phyloP scores from a whole-genome alignment of 192 early-diverging fungal species.

The Coemansia pectinata region DNA sequence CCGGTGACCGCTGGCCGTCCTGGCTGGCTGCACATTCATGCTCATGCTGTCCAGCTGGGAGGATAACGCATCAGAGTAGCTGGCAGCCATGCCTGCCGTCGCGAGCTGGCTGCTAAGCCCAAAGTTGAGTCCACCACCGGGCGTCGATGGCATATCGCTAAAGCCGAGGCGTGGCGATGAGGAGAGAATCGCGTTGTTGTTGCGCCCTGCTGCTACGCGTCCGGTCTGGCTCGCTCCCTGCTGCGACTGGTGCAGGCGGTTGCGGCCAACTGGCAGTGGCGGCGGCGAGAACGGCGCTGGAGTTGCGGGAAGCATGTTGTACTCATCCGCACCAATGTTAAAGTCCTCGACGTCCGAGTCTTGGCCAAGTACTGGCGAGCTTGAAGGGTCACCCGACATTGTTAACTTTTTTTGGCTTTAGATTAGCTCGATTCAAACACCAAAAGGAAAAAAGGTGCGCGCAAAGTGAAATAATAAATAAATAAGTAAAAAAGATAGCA shows the following conservation, averaged over 20 bases:
- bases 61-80: conserved; percentile 38
- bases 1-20: conserved; percentile 12
- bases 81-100: conserved; percentile 28
- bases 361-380: conserved; percentile 39
- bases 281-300: conserved; percentile 47
- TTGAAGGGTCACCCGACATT: conserved; percentile 39
- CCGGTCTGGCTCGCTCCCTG: conserved; percentile 2
- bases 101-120: conserved; percentile 25
- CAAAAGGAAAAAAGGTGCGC: background rate
- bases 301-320: conserved; percentile 45
- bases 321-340: conserved; percentile 14
- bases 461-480: conserved; percentile 10
- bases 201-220: background rate
- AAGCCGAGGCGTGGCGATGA: conserved; percentile 46
- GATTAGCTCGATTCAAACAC: conserved; percentile 4
- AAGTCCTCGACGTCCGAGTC: conserved; percentile 37
- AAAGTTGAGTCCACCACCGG: conserved; percentile 18
- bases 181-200: conserved; percentile 4
- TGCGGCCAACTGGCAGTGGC: conserved; percentile 14
- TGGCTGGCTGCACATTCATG: conserved; percentile 17
- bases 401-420: background rate
- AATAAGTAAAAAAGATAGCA: conserved; percentile 1
- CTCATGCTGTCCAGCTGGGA: conserved; percentile 49
- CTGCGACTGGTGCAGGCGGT: conserved; percentile 8
- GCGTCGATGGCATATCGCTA: conserved; percentile 47